Evolutionary conservation across 495 filamentous ascomycete genomes (phyloP), one percentile per base, ranked within the genome.

Genomic region (Daldinia concentrica): DNA sequence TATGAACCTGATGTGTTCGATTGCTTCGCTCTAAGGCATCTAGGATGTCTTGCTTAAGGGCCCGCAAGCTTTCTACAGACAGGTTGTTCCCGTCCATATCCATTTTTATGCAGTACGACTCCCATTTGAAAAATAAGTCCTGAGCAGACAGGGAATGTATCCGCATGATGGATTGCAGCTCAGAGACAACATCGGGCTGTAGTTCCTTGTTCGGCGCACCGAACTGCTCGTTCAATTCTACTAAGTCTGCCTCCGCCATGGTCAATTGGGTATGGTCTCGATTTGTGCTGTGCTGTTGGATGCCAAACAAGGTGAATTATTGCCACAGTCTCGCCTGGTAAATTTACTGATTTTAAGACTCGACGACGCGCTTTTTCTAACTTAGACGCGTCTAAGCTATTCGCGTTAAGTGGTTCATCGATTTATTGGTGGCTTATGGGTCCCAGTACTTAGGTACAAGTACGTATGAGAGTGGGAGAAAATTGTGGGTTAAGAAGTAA

Each of bases 121-220:
- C 95, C 95, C 95, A 99, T 86, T 98, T 97, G 87, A 90, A 98
- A 77, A 91, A 97, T 17, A 98, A 84, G 73, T 99, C 95, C 76
- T 97, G 87, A 27, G 87, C 83, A 30, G 86, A 83, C 62, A 97
- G 86, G 19, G 86, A 85, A 79, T 97, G 92, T 17, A 98, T 82
- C 57, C 90, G 89, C 78, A 95, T 86, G 71, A 97, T 96, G 29
- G 91, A 94, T 73, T 89, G 86, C 43, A 99, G 83, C 79, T 97
- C 95, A 22, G 84, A 80, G 41, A 91, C 80, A 54, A 97, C 85
- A 79, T 97, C 93, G 60, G 89, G 82, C 51, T 90, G 85, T 9
- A 94, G 82, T 7, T 74, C 57, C 74, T 79, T 74, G 65, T 75
- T 66, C 29, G 86, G 86, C 45, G 83, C 78, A 22, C 83, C 85